Conservation (phyloP, 1,284 basidiomycete species). For the Melampsora larici-populina region DNA sequence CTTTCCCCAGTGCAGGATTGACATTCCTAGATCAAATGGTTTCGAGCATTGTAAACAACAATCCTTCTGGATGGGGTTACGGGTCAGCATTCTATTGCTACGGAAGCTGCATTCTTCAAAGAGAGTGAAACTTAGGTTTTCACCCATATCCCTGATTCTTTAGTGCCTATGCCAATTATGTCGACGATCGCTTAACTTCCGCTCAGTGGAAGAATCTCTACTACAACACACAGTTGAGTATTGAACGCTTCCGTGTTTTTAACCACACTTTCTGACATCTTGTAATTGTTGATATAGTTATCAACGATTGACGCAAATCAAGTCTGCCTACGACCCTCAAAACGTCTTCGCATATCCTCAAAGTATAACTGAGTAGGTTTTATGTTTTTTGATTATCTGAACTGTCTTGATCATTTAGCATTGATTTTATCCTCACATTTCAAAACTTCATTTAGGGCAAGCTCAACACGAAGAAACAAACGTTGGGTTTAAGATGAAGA, state of each 20-base stretch:
- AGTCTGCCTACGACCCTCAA: constrained; percentile 17
- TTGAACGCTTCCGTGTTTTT: neutral
- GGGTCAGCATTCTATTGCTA: constrained; percentile 11
- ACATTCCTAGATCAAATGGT: constrained; percentile 25
- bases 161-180: constrained; percentile 39
- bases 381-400: too few relatives aligned
- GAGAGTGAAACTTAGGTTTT: neutral
- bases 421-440: too few relatives aligned
- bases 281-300: neutral
- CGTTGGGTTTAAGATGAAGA: too few relatives aligned
- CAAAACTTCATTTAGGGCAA: too few relatives aligned
- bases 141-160: neutral
- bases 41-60: constrained; percentile 10
- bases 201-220: constrained; percentile 23
- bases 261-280: neutral
- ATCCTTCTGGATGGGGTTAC: constrained; percentile 16
- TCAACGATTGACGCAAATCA: constrained; percentile 17
- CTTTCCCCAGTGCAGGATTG: constrained; percentile 14
- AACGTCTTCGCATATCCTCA: constrained; percentile 22
- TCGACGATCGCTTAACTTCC: constrained; percentile 29
- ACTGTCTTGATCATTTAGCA: too few relatives aligned
- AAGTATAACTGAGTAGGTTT: neutral
- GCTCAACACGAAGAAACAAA: too few relatives aligned
- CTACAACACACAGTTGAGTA: constrained; percentile 30
- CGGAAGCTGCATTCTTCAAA: neutral